These are phyloP conservation scores for Aspergillus neotritici DNA, from an alignment of 2,329 filamentous ascomycete species.

Conservation along the genomic window DNA sequence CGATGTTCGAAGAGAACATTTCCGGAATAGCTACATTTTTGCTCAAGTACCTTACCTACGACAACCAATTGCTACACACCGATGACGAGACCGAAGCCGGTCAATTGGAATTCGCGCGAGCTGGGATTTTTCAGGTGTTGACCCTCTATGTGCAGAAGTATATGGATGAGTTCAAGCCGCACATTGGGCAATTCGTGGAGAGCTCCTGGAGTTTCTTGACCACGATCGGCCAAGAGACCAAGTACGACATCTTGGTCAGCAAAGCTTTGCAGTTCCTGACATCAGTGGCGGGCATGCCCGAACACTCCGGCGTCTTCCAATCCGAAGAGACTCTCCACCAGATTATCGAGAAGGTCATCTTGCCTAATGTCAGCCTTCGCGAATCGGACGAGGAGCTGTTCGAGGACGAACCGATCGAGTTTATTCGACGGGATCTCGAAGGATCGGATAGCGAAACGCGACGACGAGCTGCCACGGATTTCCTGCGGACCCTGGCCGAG, in stretches of 20 bases:
- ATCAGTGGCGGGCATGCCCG: constrained; percentile 69
- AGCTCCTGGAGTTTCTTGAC: constrained; percentile 90
- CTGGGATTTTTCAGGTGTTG: constrained; percentile 85
- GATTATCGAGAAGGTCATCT: constrained; percentile 90
- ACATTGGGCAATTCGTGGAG: constrained; percentile 77
- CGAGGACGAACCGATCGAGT: constrained; percentile 98
- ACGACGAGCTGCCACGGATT: constrained; percentile 87
- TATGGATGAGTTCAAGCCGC: constrained; percentile 81
- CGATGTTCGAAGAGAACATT: constrained; percentile 88
- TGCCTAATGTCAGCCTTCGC: constrained; percentile 85
- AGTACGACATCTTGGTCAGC: constrained; percentile 92
- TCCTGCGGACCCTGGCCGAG: constrained; percentile 80
- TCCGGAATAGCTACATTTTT: constrained; percentile 68
- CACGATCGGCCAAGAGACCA: constrained; percentile 76
- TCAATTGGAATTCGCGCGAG: constrained; percentile 77
- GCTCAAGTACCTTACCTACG: constrained; percentile 88
- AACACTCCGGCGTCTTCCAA: constrained; percentile 82
- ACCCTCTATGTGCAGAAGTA: constrained; percentile 92
- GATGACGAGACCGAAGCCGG: constrained; percentile 88
- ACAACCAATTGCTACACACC: constrained; percentile 74
- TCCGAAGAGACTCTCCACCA: constrained; percentile 71
- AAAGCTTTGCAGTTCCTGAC: constrained; percentile 92
- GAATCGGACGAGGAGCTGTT: constrained; percentile 95
- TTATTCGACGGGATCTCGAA: constrained; percentile 89
- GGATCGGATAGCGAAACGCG: constrained; percentile 94